Conservation (phyloP, 345 rosid genomes). For the Firmiana major region DNA sequence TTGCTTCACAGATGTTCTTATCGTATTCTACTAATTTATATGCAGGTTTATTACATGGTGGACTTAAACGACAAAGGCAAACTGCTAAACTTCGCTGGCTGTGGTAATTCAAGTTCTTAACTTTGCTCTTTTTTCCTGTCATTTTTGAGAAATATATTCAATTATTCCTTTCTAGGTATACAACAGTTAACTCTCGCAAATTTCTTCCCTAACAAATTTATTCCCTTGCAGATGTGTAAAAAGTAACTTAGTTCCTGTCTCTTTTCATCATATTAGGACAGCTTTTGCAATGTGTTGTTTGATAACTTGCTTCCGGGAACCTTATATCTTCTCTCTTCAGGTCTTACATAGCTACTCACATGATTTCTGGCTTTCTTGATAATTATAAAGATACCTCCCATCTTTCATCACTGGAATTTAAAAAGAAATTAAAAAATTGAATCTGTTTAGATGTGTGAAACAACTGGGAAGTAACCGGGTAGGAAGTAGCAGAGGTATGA, state of each 20-base stretch:
- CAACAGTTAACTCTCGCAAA: background rate
- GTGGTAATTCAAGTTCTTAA: slow-evolving; percentile 52
- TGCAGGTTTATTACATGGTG: slow-evolving; percentile 90
- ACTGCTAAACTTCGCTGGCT: slow-evolving; percentile 79
- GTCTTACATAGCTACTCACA: background rate
- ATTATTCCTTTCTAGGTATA: background rate
- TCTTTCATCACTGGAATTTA: background rate
- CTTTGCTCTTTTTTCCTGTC: background rate
- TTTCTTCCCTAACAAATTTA: background rate
- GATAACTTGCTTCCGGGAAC: background rate
- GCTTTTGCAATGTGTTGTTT: background rate
- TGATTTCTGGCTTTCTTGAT: background rate
- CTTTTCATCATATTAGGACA: background rate
- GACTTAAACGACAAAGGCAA: slow-evolving; percentile 50
- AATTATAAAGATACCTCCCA: background rate
- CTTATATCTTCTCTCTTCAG: background rate
- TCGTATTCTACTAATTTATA: slow-evolving; percentile 14
- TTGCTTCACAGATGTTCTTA: background rate
- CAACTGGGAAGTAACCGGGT: background rate
- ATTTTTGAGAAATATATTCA: background rate
- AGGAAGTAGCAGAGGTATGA: background rate
- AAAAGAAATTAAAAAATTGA: background rate
- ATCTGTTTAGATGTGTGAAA: background rate
- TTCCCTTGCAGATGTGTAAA: background rate
- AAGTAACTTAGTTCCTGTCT: background rate